Conservation (phyloP, 345 rosid species). For the Populus nigra region DNA sequence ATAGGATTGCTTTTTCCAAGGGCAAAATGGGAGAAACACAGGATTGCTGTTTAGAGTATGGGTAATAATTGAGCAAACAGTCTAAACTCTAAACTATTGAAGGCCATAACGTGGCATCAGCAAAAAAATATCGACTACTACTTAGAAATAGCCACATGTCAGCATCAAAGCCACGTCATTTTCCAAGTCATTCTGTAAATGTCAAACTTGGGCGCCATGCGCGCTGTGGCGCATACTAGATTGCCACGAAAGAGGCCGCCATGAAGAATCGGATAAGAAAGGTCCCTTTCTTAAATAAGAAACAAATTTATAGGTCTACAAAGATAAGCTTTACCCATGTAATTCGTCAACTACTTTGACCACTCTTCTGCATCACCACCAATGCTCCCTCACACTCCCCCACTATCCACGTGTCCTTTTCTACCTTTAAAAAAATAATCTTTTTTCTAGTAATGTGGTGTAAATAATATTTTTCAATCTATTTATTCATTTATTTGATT, state of each 20-base stretch:
- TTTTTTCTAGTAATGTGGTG: no score
- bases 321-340: conserved; percentile 32
- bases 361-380: conserved; percentile 8
- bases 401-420: conserved; percentile 16
- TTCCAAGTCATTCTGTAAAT: conserved; percentile 1
- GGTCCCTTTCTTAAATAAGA: neutral
- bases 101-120: no score
- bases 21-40: no score
- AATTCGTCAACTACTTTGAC: conserved; percentile 15
- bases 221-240: conserved; percentile 18
- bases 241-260: conserved; percentile 30
- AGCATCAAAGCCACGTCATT: neutral
- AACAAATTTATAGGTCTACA: neutral
- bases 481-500: neutral
- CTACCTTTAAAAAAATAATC: no score
- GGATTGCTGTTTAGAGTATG: no score
- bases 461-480: no score
- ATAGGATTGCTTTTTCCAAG: no score
- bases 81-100: no score
- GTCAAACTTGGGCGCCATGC: conserved; percentile 20
- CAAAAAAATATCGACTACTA: neutral
- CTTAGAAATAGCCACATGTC: neutral
- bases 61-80: no score
- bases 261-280: conserved; percentile 45
- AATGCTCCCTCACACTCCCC: conserved; percentile 2